Evolutionary conservation across 306 rosid genomes (phyloP).

Genomic region (Pterocarpus santalinus): DNA sequence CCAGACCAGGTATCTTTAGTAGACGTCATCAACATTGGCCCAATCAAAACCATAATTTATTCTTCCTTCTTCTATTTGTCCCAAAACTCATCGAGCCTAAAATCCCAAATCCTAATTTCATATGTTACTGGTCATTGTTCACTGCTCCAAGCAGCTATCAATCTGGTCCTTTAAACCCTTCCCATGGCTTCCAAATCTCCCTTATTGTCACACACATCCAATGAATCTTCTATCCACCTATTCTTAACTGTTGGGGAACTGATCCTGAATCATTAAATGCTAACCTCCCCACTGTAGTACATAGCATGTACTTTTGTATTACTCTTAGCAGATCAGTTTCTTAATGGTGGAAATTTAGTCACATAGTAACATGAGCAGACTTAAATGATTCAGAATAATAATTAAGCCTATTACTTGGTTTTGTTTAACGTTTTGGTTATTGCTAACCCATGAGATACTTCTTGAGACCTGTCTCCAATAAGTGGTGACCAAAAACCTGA

Average conservation of each 20-base stretch:
- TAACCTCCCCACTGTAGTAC: not conserved
- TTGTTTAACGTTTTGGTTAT: conserved; percentile 9
- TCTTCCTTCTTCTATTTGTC: no score
- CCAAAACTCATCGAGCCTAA: no score
- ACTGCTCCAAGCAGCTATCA: not conserved
- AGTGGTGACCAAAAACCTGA: not conserved
- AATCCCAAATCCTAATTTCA: not conserved
- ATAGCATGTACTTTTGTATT: not conserved
- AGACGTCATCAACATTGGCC: not conserved
- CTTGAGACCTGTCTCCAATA: not conserved
- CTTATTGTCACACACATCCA: not conserved
- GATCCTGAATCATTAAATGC: not conserved
- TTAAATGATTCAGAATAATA: not conserved
- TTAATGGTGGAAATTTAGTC: not conserved
- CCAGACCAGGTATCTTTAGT: not conserved
- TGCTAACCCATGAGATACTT: conserved; percentile 25
- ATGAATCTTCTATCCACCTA: not conserved
- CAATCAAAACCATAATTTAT: not conserved
- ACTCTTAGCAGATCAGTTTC: conserved; percentile 6
- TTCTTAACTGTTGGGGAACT: not conserved
- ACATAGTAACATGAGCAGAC: not conserved
- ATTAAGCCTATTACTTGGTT: not conserved
- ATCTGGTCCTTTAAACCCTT: not conserved
- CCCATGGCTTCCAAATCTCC: not conserved
- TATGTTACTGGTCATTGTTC: not conserved